Percentiles rank a stretch among this genome's conserved stretches.
phyloP scores from a whole-genome alignment of 352 stramenopile genomes.

The Pythium dissotocum region DNA sequence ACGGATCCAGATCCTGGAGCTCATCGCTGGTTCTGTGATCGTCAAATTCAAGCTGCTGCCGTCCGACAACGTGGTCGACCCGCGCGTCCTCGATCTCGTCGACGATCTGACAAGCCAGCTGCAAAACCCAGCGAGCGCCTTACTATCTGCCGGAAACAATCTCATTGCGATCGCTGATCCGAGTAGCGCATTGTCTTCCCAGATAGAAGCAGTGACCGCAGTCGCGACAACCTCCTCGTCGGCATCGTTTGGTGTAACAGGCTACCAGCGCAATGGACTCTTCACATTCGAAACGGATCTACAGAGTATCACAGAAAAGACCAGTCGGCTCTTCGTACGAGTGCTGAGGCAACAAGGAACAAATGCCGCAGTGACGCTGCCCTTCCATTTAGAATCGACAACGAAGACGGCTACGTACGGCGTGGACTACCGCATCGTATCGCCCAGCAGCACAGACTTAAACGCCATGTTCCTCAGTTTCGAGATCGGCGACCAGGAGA shows the following conservation, averaged over 20 bases:
- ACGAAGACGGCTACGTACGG: slow-evolving; percentile 38
- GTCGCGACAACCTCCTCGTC: slow-evolving; percentile 20
- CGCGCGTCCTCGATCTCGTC: slow-evolving; percentile 47
- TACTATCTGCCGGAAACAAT: slow-evolving; percentile 29
- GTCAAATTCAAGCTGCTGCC: slow-evolving; percentile 63
- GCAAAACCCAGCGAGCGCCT: slow-evolving; percentile 34
- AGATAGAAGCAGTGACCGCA: slow-evolving; percentile 16
- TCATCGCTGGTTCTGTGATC: slow-evolving; percentile 60
- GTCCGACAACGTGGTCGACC: slow-evolving; percentile 48
- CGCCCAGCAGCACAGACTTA: slow-evolving; percentile 29
- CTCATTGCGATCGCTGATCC: slow-evolving; percentile 39
- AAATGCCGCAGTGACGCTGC: slow-evolving; percentile 39
- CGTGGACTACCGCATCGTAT: slow-evolving; percentile 41
- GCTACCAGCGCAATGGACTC: slow-evolving; percentile 61
- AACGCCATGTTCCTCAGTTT: slow-evolving; percentile 51
- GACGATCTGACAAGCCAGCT: slow-evolving; percentile 48
- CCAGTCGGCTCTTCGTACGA: slow-evolving; percentile 37
- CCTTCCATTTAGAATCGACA: slow-evolving; percentile 37
- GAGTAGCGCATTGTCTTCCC: slow-evolving; percentile 33
- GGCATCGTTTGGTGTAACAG: slow-evolving; percentile 41
- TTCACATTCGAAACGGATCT: slow-evolving; percentile 58
- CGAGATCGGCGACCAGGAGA: slow-evolving; percentile 42
- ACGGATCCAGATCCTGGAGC: slow-evolving; percentile 49
- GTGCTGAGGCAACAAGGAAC: slow-evolving; percentile 57
- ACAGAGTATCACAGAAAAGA: slow-evolving; percentile 66